phyloP scores from a whole-genome alignment of 2,329 filamentous ascomycete genomes.

The Westerdykella sp. region DNA sequence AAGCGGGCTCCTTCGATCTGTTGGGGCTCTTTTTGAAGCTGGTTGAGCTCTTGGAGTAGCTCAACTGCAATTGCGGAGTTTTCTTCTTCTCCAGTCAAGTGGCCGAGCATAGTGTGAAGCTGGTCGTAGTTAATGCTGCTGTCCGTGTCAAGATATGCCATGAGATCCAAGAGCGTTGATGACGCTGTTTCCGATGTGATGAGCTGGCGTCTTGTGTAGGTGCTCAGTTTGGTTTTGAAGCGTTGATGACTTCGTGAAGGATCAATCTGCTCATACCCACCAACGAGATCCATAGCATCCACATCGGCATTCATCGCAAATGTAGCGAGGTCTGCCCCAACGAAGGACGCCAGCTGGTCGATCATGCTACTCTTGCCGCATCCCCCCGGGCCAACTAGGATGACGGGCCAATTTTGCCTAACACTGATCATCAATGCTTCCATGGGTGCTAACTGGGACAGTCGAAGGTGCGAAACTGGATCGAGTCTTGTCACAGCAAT shows the following conservation, averaged over 20 bases:
- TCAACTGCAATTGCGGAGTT: conserved; percentile 7
- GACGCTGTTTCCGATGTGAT: conserved; percentile 7
- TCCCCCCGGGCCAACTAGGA: conserved; percentile 78
- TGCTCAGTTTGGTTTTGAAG: conserved; percentile 50
- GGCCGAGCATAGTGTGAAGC: not conserved
- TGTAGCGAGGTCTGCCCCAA: conserved; percentile 69
- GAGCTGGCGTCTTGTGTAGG: conserved; percentile 44
- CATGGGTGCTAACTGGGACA: conserved; percentile 60
- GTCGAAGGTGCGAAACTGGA: conserved; percentile 13
- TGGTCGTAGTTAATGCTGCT: not conserved
- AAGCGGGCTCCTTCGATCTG: conserved; percentile 71
- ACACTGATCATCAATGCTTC: conserved; percentile 86
- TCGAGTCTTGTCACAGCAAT: conserved; percentile 21
- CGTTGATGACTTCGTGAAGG: conserved; percentile 64
- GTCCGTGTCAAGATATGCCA: conserved; percentile 15
- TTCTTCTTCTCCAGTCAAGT: conserved; percentile 6
- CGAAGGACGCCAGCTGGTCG: conserved; percentile 69
- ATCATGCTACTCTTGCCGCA: conserved; percentile 81
- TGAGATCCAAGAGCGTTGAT: conserved; percentile 10
- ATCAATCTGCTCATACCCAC: conserved; percentile 93
- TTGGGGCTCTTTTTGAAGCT: conserved; percentile 49
- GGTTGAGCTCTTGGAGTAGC: conserved; percentile 46
- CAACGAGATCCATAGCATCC: conserved; percentile 94
- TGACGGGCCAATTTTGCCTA: conserved; percentile 79
- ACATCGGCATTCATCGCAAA: conserved; percentile 92